Conservation (phyloP, 257 asterid genomes). For the Solanum gandarillasii region DNA sequence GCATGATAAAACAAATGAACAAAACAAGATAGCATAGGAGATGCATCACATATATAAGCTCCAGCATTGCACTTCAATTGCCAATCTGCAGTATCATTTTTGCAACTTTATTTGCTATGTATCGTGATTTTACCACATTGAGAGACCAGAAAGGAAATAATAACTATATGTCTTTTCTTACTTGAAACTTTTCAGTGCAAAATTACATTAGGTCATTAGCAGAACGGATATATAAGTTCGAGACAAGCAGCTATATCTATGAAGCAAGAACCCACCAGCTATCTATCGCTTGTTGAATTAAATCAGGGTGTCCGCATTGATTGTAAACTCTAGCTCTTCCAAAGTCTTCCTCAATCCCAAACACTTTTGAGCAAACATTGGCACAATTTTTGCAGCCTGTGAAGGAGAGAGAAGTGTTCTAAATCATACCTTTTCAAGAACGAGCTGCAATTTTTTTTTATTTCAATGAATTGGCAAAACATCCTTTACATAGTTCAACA, state of each 20-base stretch:
- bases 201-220: neutral
- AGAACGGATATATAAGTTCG: neutral
- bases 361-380: conserved; percentile 68
- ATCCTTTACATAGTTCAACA: neutral
- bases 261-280: conserved; percentile 58
- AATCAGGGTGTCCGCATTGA: conserved; percentile 59
- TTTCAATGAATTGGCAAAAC: neutral
- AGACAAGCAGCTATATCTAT: neutral
- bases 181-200: neutral
- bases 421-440: neutral
- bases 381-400: conserved; percentile 96
- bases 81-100: neutral
- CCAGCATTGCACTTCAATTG: neutral
- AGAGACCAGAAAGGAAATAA: neutral
- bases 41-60: neutral
- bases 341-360: conserved; percentile 86
- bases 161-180: neutral
- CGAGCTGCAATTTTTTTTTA: neutral
- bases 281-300: conserved; percentile 77
- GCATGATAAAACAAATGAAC: neutral
- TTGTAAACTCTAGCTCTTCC: conserved; percentile 93
- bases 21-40: neutral
- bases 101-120: neutral
- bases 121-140: neutral
- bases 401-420: neutral